These are phyloP conservation scores for Goffeauzyma gilvescens DNA, from an alignment of 768 basidiomycete genomes.

Conservation along the genomic window DNA sequence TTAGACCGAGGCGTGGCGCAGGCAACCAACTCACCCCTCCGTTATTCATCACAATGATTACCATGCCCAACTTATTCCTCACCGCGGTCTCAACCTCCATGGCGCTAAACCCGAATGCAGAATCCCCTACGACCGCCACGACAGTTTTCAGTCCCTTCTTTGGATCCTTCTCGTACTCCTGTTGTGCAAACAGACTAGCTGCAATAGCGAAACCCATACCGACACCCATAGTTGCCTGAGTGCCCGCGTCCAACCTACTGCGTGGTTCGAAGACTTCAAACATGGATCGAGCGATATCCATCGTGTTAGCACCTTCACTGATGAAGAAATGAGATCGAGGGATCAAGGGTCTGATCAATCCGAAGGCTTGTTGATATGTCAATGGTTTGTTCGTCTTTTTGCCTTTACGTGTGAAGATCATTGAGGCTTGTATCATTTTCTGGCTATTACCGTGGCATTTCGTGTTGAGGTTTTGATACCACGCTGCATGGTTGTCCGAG, in stretches of 20 bases:
- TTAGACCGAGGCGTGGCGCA: background rate
- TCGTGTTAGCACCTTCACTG: constrained; percentile 16
- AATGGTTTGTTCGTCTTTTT: constrained; percentile 3
- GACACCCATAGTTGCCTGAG: constrained; percentile 17
- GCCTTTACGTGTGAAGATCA: background rate
- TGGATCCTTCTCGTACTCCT: constrained; percentile 5
- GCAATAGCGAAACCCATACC: constrained; percentile 15
- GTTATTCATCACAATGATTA: constrained; percentile 18
- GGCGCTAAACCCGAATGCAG: constrained; percentile 15
- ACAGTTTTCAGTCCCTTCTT: constrained; percentile 1
- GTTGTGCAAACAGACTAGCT: constrained; percentile 5
- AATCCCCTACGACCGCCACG: constrained; percentile 15
- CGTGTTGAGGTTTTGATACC: constrained; percentile 7
- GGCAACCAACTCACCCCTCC: constrained; percentile 9
- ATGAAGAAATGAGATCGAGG: constrained; percentile 13
- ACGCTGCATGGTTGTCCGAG: constrained; percentile 4
- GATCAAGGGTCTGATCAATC: constrained; percentile 10
- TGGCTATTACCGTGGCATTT: constrained; percentile 8
- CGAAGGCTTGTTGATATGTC: constrained; percentile 15
- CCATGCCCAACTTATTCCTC: constrained; percentile 13
- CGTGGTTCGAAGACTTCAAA: constrained; percentile 13
- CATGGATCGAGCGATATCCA: constrained; percentile 15
- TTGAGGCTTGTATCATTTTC: constrained; percentile 8
- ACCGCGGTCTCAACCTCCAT: constrained; percentile 18
- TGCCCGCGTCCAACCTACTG: constrained; percentile 13